Conservation (phyloP, 768 basidiomycete genomes). For the Lactarius hengduanensis region DNA sequence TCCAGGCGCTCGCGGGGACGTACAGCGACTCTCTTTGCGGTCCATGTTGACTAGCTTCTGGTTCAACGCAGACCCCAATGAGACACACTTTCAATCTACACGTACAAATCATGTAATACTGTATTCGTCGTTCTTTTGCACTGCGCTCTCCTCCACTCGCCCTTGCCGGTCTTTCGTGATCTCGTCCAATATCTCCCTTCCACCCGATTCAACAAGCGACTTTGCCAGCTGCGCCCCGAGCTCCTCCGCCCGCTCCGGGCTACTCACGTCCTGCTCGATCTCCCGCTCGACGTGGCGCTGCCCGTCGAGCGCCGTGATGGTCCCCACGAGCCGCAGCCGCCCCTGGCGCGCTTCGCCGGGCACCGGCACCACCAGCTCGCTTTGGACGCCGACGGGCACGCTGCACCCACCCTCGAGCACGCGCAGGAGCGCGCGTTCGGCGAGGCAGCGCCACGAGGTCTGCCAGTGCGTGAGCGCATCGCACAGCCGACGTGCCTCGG, state of each 20-base stretch:
- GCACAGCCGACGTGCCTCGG: conserved; percentile 60
- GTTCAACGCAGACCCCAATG: conserved; percentile 26
- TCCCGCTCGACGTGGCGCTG: conserved; percentile 65
- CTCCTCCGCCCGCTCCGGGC: conserved; percentile 58
- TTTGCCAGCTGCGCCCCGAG: conserved; percentile 67
- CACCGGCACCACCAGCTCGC: conserved; percentile 38
- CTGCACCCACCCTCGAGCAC: conserved; percentile 96
- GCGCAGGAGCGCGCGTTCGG: conserved; percentile 86
- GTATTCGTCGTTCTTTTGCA: conserved; percentile 15
- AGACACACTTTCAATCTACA: conserved; percentile 25
- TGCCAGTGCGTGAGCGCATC: conserved; percentile 67
- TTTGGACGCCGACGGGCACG: conserved; percentile 87
- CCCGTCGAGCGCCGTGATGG: conserved; percentile 84
- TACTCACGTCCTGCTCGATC: conserved; percentile 50
- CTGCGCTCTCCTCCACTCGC: conserved; percentile 39
- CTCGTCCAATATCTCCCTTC: conserved; percentile 75
- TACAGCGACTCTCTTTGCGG: conserved; percentile 28
- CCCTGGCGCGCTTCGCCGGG: conserved; percentile 20
- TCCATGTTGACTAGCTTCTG: conserved; percentile 28
- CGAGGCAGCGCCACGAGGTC: conserved; percentile 73
- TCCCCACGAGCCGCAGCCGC: conserved; percentile 65
- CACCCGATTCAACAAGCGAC: conserved; percentile 66
- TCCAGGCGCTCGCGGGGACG: conserved; percentile 33
- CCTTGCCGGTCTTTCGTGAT: conserved; percentile 67
- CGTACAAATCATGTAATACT: neutral